phyloP scores from a whole-genome alignment of 1,284 basidiomycete genomes.

The Ganoderma sinense region DNA sequence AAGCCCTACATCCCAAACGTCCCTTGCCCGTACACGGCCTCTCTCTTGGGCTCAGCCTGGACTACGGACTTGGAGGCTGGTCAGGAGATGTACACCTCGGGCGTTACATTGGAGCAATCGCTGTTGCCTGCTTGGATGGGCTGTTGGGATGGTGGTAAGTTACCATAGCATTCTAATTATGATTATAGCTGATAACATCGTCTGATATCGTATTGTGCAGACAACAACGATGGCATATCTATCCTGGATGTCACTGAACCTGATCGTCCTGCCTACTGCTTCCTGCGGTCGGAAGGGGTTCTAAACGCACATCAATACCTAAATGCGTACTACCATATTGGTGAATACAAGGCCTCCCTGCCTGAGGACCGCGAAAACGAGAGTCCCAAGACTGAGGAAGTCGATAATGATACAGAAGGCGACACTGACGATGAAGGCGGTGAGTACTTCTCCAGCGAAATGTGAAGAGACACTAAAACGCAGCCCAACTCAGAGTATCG shows the following conservation, averaged over 20 bases:
- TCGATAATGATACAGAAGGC: not conserved
- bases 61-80: conserved; percentile 21
- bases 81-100: conserved; percentile 5
- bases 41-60: conserved; percentile 30
- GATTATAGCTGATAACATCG: not conserved
- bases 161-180: not conserved
- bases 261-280: conserved; percentile 43
- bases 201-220: conserved; percentile 30
- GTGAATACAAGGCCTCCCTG: not conserved
- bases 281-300: conserved; percentile 31
- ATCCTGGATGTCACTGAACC: conserved; percentile 50
- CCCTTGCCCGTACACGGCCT: conserved; percentile 42
- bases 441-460: not conserved
- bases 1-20: conserved; percentile 28
- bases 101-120: conserved; percentile 6
- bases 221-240: conserved; percentile 50
- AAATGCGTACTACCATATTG: conserved; percentile 35
- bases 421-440: not conserved
- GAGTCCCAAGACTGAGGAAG: not conserved
- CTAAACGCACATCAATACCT: conserved; percentile 42
- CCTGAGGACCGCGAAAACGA: conserved; percentile 5
- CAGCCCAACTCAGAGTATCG: not conserved
- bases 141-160: conserved; percentile 39
- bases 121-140: conserved; percentile 36
- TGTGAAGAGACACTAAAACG: not conserved